These are phyloP conservation scores for Pseudogymnoascus sp. DNA, from an alignment of 2,329 filamentous ascomycete species.

Conservation along the genomic window DNA sequence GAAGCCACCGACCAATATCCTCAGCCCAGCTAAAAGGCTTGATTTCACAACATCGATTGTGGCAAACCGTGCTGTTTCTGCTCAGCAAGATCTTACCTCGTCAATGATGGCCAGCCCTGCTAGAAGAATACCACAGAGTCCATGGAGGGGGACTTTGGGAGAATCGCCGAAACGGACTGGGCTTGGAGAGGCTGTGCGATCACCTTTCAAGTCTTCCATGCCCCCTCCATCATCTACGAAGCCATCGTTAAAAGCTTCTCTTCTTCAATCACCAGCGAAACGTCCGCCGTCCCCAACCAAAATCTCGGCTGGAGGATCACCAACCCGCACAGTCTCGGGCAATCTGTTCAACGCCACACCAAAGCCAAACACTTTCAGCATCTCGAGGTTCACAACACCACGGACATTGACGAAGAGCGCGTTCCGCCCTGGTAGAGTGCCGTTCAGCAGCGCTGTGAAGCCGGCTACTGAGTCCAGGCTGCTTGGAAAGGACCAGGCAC, in stretches of 20 bases:
- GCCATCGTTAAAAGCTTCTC: slow-evolving; percentile 24
- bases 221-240: slow-evolving; percentile 21
- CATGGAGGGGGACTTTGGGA: slow-evolving; percentile 49
- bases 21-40: slow-evolving; percentile 30
- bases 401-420: slow-evolving; percentile 19
- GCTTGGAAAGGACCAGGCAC: background rate
- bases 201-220: slow-evolving; percentile 25
- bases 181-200: slow-evolving; percentile 23
- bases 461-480: slow-evolving; percentile 1
- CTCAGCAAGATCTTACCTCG: slow-evolving; percentile 31
- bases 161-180: slow-evolving; percentile 47
- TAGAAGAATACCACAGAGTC: slow-evolving; percentile 46
- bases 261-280: slow-evolving; percentile 28
- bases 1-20: slow-evolving; percentile 38
- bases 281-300: slow-evolving; percentile 29
- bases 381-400: slow-evolving; percentile 27
- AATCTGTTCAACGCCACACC: slow-evolving; percentile 22
- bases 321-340: slow-evolving; percentile 16
- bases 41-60: slow-evolving; percentile 30
- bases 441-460: slow-evolving; percentile 17
- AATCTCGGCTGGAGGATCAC: slow-evolving; percentile 26
- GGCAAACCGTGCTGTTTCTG: slow-evolving; percentile 28
- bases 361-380: slow-evolving; percentile 25
- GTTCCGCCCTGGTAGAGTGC: slow-evolving; percentile 19
- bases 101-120: slow-evolving; percentile 48